A percentile compares a stretch with the other conserved stretches of the same genome.
These are phyloP conservation scores for Sphaerulina populicola DNA, from an alignment of 2,329 filamentous ascomycete genomes.

Conservation along the genomic window DNA sequence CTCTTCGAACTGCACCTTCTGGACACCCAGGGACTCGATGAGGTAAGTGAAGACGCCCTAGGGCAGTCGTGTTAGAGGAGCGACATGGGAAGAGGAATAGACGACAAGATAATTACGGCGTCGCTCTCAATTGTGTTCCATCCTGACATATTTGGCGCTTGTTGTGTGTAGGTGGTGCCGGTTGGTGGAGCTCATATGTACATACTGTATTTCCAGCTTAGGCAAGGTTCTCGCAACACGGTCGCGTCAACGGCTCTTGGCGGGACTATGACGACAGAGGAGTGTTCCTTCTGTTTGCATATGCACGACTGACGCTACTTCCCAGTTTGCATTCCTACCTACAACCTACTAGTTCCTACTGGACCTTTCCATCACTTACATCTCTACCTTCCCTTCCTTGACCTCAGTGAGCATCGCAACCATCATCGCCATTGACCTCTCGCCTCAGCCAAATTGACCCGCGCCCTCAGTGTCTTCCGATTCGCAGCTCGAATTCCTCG, in stretches of 20 bases:
- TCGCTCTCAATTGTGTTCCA: conserved; percentile 99
- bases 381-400: conserved; percentile 1
- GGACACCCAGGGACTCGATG: conserved; percentile 83
- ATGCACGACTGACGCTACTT: not conserved
- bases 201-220: too few relatives aligned
- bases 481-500: conserved; percentile 16
- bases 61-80: not conserved
- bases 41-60: conserved; percentile 96
- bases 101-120: conserved; percentile 50
- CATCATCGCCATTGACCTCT: conserved; percentile 5
- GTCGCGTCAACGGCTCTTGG: too few relatives aligned
- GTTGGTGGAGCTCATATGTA: not conserved
- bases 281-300: not conserved
- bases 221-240: too few relatives aligned
- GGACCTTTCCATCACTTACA: not conserved
- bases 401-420: conserved; percentile 7
- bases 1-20: conserved; percentile 94
- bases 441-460: not conserved
- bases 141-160: conserved; percentile 39
- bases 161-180: not conserved
- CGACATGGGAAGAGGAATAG: conserved; percentile 35
- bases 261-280: too few relatives aligned
- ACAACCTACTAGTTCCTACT: too few relatives aligned
- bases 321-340: too few relatives aligned
- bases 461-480: conserved; percentile 13